Base-by-base conservation (phyloP, 495 filamentous ascomycete species). In the Durotheca rogersii region DNA sequence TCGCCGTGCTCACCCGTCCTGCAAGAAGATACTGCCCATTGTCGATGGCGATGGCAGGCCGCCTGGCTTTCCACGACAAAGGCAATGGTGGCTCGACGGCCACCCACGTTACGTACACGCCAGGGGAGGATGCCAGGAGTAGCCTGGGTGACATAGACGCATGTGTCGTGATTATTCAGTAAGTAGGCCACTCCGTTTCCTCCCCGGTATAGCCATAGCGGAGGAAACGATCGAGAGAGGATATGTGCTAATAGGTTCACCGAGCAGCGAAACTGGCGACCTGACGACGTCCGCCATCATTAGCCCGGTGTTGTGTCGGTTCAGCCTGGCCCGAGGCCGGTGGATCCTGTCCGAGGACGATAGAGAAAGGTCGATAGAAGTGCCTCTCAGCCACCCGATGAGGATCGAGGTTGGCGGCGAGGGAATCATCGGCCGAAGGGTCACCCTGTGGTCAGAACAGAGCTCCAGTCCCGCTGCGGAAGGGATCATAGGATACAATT, bases 401-500 rank as follows among this genome's bases (percentile, higher is more conserved):
- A 67, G 64, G 27, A 58, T 74, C 2, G 59, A 67, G 15, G 69
- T 76, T 10, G 72, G 74, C 1, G 40, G 52, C 5, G 61, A 71
- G 7, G 74, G 74, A 14, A 74, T 77, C 44, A 75, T 77, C 15
- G 74, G 74, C 11, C 64, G 74, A 33, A 58, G 72, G 15, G 70
- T 77, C 11, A 73, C 72, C 7, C 56, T 77, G 18, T 66, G 58
- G 53, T 51, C 47, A 11, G 53, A 55, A 21, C 34, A 52, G 4
- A 50, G 47, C 2, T 51, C 23, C 1, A 52, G 62, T 29, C 36
- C 72, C 10, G 37, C 75, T 7, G 72, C 65, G 5, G 72, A 77
- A 35, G 73, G 73, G 6, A 74, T 77, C 21, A 67, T 74, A 15
- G 73, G 73, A 20, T 73, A 71, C 36, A 77, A 77, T 39, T 72